Conservation (phyloP, 2,329 filamentous ascomycete genomes). For the Byssoonygena ceratinophila region DNA sequence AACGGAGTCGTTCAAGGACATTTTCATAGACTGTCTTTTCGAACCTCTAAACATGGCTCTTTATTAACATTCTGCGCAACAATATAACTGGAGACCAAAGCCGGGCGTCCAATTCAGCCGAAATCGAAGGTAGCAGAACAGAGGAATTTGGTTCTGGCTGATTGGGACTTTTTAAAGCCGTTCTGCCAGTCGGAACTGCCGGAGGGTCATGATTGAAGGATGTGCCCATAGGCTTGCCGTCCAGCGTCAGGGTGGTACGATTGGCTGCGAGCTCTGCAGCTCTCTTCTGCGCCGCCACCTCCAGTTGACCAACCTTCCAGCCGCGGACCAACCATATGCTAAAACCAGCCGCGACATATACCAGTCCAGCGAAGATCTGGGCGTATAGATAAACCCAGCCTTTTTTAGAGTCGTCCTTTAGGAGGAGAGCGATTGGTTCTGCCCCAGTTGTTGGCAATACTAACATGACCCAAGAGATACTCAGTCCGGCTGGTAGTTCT, state of each 20-base stretch:
- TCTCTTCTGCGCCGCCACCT: conserved; percentile 14
- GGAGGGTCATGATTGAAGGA: background rate
- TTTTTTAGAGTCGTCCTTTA: conserved; percentile 35
- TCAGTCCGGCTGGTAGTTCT: conserved; percentile 47
- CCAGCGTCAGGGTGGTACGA: conserved; percentile 1
- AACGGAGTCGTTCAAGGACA: background rate
- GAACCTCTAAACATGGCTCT: conserved; percentile 23
- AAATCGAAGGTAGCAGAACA: background rate
- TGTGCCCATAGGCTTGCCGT: background rate
- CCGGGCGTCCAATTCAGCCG: conserved; percentile 1
- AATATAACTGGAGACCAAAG: conserved; percentile 24
- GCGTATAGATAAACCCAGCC: conserved; percentile 31
- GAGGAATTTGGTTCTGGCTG: no score
- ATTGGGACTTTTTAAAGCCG: no score
- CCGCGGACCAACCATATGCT: conserved; percentile 36
- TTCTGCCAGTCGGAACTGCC: no score
- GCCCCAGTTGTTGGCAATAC: conserved; percentile 42
- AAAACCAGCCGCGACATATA: conserved; percentile 48
- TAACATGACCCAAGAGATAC: conserved; percentile 50
- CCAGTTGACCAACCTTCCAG: conserved; percentile 31
- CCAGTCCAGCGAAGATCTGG: conserved; percentile 49
- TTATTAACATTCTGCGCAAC: conserved; percentile 25
- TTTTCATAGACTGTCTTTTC: background rate
- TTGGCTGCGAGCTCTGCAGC: conserved; percentile 4
- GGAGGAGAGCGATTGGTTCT: conserved; percentile 50